A percentile compares a stretch with the other conserved stretches of the same genome.
These are phyloP conservation scores for Diversispora eburnea DNA, from an alignment of 192 early-diverging fungal species.

Conservation along the genomic window DNA sequence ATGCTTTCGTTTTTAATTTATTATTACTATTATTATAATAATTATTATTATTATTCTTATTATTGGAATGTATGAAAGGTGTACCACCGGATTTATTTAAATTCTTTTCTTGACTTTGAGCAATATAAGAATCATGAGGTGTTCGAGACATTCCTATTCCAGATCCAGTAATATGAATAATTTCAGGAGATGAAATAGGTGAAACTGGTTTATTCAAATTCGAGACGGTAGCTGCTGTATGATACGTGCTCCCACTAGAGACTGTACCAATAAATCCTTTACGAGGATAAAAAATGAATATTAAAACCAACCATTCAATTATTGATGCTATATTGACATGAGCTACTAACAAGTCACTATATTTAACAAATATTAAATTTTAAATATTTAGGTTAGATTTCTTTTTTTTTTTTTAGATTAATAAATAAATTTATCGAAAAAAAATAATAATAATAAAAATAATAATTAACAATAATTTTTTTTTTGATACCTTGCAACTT, in stretches of 20 bases:
- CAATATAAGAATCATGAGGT: no score
- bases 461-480: background rate
- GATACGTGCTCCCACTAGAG: background rate
- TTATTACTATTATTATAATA: no score
- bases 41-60: no score
- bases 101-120: no score
- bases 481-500: background rate
- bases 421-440: background rate
- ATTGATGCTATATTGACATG: conserved; percentile 11
- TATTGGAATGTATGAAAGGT: no score
- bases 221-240: background rate
- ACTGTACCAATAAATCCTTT: conserved; percentile 23
- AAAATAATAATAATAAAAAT: background rate
- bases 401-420: background rate
- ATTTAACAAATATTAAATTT: background rate
- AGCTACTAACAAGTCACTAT: conserved; percentile 10
- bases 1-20: no score
- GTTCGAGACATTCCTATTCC: no score
- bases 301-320: conserved; percentile 11
- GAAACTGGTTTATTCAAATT: background rate
- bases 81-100: no score
- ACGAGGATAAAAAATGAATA: conserved; percentile 24
- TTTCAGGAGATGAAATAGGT: background rate
- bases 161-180: background rate
- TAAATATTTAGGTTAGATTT: background rate